Base-by-base conservation (phyloP, 495 filamentous ascomycete genomes). In the Neurospora sp. region DNA sequence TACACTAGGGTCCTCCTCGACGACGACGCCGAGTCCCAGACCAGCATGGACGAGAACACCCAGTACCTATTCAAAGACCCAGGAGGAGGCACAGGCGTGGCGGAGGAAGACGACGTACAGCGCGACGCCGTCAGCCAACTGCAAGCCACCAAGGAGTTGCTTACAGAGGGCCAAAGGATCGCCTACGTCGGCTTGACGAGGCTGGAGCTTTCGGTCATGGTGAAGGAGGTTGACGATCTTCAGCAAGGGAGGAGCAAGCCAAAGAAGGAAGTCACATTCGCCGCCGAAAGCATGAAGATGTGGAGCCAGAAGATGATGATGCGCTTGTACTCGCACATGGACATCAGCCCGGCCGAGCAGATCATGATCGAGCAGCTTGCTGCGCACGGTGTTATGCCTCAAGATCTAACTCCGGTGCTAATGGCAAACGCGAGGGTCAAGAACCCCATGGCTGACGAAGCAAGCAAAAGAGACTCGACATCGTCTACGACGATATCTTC, bases 291-390 rank as follows among this genome's bases (percentile, higher is more conserved):
- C 46, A 91, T 92, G 85, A 91, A 91, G 80, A 98, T 97, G 91
- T 99, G 95, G 95, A 90, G 92, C 71, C 96, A 98, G 79, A 94
- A 94, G 82, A 96, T 97, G 86, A 98, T 98, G 93, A 87, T 96
- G 14, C 89, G 94, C 72, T 78, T 99, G 41, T 98, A 98, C 81
- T 83, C 87, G 23, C 96, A 99, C 82, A 98, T 99, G 96, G 96
- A 99, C 72, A 94, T 99, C 77, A 92, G 90, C 77, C 79, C 91
- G 31, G 88, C 86, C 72, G 96, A 99, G 84, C 96, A 99, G 84
- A 85, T 99, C 77, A 99, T 99, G 96, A 98, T 99, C 75, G 96
- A 99, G 81, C 96, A 99, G 81, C 85, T 99, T 73, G 89, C 92
- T 14, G 92, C 93, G 70, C 96, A 99, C 83, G 96, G 94, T 14